phyloP scores from a whole-genome alignment of 768 basidiomycete species.

The Sarcodon aspratus region DNA sequence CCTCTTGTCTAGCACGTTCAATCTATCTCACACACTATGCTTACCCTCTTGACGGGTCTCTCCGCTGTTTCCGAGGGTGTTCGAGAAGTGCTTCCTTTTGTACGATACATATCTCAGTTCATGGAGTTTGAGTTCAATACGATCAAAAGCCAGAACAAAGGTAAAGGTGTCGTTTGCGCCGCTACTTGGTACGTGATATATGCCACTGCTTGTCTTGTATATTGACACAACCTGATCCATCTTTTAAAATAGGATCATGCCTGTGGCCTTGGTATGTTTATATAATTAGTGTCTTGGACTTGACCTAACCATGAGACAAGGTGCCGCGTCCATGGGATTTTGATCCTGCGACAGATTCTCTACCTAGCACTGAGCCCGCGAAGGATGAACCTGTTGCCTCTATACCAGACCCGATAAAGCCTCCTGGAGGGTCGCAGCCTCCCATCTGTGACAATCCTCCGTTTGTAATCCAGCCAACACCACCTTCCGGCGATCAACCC shows the following conservation, averaged over 20 bases:
- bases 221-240: not conserved
- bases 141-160: conserved; percentile 53
- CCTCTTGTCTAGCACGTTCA: conserved; percentile 32
- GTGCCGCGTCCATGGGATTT: conserved; percentile 76
- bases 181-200: conserved; percentile 61
- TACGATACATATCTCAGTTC: conserved; percentile 74
- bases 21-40: conserved; percentile 47
- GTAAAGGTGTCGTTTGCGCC: conserved; percentile 76
- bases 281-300: conserved; percentile 14
- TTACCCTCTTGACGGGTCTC: conserved; percentile 69
- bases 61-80: conserved; percentile 62
- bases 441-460: not conserved
- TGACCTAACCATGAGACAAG: too few relatives aligned
- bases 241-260: conserved; percentile 48
- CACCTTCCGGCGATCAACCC: not conserved
- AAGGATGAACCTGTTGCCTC: not conserved
- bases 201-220: not conserved
- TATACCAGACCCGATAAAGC: not conserved
- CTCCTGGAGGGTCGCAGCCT: not conserved
- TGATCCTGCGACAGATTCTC: not conserved
- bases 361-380: not conserved
- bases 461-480: not conserved
- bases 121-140: conserved; percentile 62
- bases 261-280: conserved; percentile 46
- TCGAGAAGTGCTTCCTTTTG: conserved; percentile 74